Conservation (phyloP, 352 stramenopile genomes). For the Pythium aquatile region DNA sequence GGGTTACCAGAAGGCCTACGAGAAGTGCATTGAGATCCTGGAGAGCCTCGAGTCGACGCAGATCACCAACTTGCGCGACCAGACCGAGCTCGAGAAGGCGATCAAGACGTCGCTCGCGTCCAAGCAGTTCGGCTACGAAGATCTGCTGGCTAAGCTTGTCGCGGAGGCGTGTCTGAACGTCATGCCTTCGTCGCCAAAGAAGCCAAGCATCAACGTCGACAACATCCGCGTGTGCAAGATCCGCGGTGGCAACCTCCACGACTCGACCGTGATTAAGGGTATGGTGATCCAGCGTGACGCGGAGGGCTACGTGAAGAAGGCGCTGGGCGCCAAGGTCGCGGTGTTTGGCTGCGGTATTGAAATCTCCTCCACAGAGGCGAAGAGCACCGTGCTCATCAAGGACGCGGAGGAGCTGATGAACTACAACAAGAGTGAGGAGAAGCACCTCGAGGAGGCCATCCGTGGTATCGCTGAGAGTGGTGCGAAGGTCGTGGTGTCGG, state of each 20-base stretch:
- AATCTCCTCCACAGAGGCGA: slow-evolving; percentile 96
- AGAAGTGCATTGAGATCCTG: slow-evolving; percentile 93
- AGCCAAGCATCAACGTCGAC: slow-evolving; percentile 94
- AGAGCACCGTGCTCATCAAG: slow-evolving; percentile 99
- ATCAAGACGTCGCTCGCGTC: slow-evolving; percentile 95
- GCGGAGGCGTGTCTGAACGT: slow-evolving; percentile 94
- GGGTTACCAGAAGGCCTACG: slow-evolving; percentile 95
- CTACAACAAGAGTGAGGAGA: slow-evolving; percentile 99
- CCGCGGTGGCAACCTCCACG: slow-evolving; percentile 92
- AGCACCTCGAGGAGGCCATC: slow-evolving; percentile 97
- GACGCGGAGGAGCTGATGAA: slow-evolving; percentile 99
- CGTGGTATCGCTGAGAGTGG: slow-evolving; percentile 95
- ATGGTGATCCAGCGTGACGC: slow-evolving; percentile 96
- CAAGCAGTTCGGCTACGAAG: slow-evolving; percentile 98
- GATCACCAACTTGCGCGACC: slow-evolving; percentile 83
- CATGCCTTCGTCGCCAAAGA: slow-evolving; percentile 85
- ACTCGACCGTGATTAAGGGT: slow-evolving; percentile 97
- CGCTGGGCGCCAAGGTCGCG: slow-evolving; percentile 92
- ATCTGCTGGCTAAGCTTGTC: slow-evolving; percentile 93
- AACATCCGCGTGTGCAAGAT: slow-evolving; percentile 99
- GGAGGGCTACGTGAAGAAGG: slow-evolving; percentile 92
- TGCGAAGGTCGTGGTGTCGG: slow-evolving; percentile 95
- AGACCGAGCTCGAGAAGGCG: slow-evolving; percentile 82
- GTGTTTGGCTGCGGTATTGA: slow-evolving; percentile 98
- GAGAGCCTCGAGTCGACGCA: slow-evolving; percentile 82